Conservation (phyloP, 2,329 filamentous ascomycete genomes). For the Nemania diffusa region DNA sequence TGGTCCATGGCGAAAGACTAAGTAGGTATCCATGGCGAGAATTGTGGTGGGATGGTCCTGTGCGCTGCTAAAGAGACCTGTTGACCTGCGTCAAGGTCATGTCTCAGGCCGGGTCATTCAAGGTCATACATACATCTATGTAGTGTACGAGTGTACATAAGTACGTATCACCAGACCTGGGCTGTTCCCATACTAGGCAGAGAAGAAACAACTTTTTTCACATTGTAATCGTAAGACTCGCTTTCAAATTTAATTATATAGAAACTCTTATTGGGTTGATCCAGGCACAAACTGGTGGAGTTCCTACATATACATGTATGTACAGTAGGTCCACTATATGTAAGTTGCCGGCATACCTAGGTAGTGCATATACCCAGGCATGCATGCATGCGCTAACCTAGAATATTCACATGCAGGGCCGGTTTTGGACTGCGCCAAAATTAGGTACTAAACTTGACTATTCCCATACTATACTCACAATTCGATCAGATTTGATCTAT, state of each 20-base stretch:
- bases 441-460: neutral
- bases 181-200: slow-evolving; percentile 18
- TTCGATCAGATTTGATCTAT: no score
- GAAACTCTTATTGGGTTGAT: neutral
- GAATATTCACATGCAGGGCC: neutral
- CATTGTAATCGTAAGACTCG: neutral
- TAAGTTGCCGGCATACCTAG: neutral
- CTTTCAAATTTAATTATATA: neutral
- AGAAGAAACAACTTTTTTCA: neutral
- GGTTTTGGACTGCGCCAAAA: neutral
- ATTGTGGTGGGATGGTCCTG: slow-evolving; percentile 16
- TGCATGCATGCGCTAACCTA: neutral
- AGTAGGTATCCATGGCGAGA: neutral
- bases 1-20: neutral
- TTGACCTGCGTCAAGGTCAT: slow-evolving; percentile 27
- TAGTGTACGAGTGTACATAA: no score
- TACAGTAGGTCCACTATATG: neutral
- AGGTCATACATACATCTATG: no score
- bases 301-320: neutral
- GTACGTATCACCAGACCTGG: slow-evolving; percentile 25
- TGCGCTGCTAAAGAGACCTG: slow-evolving; percentile 21
- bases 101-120: slow-evolving; percentile 21
- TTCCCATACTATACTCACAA: neutral
- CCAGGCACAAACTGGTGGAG: neutral
- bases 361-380: neutral